phyloP scores from a whole-genome alignment of 192 early-diverging fungal genomes.

The Funneliformis geosporum region DNA sequence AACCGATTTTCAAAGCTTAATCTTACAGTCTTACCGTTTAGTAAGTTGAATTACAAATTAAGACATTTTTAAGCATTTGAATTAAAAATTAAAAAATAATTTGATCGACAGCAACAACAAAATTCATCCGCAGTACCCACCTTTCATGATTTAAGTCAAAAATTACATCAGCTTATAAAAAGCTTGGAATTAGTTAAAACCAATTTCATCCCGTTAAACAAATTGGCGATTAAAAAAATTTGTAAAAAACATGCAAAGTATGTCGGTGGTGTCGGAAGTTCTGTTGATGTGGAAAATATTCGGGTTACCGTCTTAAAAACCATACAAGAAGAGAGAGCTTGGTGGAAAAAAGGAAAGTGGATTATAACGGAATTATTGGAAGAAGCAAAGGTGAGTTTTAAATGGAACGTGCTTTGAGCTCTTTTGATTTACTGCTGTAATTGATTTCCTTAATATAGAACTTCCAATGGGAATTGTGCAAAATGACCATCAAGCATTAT shows the following conservation, averaged over 20 bases:
- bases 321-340: neutral
- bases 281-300: neutral
- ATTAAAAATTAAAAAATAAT: neutral
- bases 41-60: neutral
- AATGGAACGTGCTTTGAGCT: neutral
- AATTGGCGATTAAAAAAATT: conserved; percentile 6
- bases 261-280: neutral
- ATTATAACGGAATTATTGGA: conserved; percentile 4
- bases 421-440: neutral
- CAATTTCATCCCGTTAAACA: conserved; percentile 1
- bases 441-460: neutral
- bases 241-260: conserved; percentile 6
- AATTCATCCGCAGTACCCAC: neutral
- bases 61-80: neutral
- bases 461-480: conserved; percentile 2
- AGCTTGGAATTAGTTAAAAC: neutral
- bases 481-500: conserved; percentile 12
- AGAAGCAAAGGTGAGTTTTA: conserved; percentile 1
- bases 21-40: conserved; percentile 2
- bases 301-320: neutral
- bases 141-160: neutral
- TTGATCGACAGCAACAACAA: neutral
- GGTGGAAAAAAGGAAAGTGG: neutral
- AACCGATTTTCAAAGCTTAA: neutral
- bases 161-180: neutral